Evolutionary conservation across 805 yeast species (phyloP), one percentile per base, ranked within the genome.

Genomic region (Candida oleophila): DNA sequence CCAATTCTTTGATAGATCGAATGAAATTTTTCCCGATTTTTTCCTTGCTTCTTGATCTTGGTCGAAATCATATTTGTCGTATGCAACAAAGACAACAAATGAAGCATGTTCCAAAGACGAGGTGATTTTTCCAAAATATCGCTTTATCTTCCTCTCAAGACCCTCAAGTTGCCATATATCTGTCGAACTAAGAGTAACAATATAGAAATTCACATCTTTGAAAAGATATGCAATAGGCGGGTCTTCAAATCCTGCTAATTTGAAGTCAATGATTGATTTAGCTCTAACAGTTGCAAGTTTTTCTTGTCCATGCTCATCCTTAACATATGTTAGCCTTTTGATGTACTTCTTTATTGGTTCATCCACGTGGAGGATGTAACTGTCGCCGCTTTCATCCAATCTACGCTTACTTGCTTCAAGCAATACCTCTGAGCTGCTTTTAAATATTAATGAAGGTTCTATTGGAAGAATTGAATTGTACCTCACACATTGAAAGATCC

Each of bases 401-500:
- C 78, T 71, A 2, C 46, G 46, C 3, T 38, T 12, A 3, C 76
- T 63, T 3, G 48, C 45, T 1, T 51, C 51, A 16, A 55, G 42
- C 19, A 71, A 50, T 0, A 45, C 21, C 2, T 38, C 48, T 3
- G 71, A 68, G 12, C 19, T 36, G 1, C 76, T 79, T 42, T 53
- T 55, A 21, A 77, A 75, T 34, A 84, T 68, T 55, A 88, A 85
- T 18, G 61, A 57, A 0, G 88, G 86, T 53, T 87, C 96, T 4
- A 86, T 53, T 2, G 73, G 74, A 0, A 88, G 61, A 1, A 81
- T 40, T 2, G 54, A 43, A 1, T 61, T 55, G 12, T 68, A 59
- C 15, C 61, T 56, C 2, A 87, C 65, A 54, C 94, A 82, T 52
- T 87, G 91, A 39, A 81, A 69, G 4, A 89, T 60, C 96, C 96